Conservation (phyloP, 768 basidiomycete species). For the Zangia roseola region DNA sequence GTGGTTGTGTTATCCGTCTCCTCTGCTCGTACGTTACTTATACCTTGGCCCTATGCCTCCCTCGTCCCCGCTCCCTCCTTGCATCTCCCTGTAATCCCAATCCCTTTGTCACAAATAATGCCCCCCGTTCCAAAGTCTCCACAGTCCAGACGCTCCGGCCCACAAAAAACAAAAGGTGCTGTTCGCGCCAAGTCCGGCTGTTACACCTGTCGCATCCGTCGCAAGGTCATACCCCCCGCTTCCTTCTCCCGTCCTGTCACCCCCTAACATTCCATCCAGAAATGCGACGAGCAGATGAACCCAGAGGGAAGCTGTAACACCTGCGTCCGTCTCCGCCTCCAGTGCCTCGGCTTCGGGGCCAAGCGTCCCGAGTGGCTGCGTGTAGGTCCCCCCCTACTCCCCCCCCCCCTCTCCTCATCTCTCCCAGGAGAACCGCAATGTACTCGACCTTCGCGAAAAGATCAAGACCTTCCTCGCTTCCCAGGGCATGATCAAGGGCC, state of each 20-base stretch:
- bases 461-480: constrained; percentile 78
- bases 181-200: constrained; percentile 86
- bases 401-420: constrained; percentile 9
- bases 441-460: constrained; percentile 67
- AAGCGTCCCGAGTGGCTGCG: constrained; percentile 86
- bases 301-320: constrained; percentile 66
- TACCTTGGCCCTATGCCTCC: constrained; percentile 28
- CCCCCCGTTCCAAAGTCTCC: constrained; percentile 42
- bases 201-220: constrained; percentile 83
- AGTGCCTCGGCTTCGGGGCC: constrained; percentile 82
- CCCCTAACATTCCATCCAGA: constrained; percentile 44
- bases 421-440: constrained; percentile 65
- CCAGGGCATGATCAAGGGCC: constrained; percentile 89
- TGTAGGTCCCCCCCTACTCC: constrained; percentile 39
- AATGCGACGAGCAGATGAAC: constrained; percentile 78
- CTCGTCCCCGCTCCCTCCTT: constrained; percentile 10
- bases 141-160: constrained; percentile 43
- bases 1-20: background rate
- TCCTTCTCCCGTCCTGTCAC: background rate
- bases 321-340: constrained; percentile 75
- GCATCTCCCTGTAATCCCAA: background rate
- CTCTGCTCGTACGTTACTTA: constrained; percentile 30
- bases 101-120: constrained; percentile 26
- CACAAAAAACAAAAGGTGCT: constrained; percentile 76
- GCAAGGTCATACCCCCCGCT: constrained; percentile 66